Base-by-base conservation (phyloP, 345 rosid species). In the Euphorbia pulcherrima region DNA sequence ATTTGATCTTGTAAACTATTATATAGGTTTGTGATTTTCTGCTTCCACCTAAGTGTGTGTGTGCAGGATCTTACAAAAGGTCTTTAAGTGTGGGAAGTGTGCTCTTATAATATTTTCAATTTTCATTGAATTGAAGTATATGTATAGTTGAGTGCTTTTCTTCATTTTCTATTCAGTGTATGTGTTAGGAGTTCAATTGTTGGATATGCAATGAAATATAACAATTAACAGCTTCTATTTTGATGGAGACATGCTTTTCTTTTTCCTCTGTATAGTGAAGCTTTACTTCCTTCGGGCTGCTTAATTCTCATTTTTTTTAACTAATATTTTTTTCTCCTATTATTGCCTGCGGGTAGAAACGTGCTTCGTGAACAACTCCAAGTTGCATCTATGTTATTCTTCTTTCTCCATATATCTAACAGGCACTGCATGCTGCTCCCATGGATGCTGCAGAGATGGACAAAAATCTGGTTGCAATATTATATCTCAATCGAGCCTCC, bases 341-440 rank as follows among this genome's bases (percentile, higher is more conserved):
- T 5, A 18, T 28, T 35, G 41, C 13, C 18, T 29, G 13, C 9
- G 24, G 62, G 13, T 16, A 29, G 37, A 58, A 4, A 2, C 23
- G 2, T 16, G 17, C 17, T 14, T 28, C 29, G 37, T 57, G 20
- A 57, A 35, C 29, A 57, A 28, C 61, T 28, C 30, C 33, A 8
- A 57, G 61, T 16, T 56, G 6, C 18, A 11, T 24, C 8, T 26
- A 8, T 24, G 29, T 26, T 64, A 0, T 64, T 68, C 23, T 46
- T 26, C 20, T 14, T 61, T 28, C 3, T 39, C 26, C 29, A 3
- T 0, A 54, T 51, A 67, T 30, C 53, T 7, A 3, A 52, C 74
- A 86, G 87, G 98, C 98, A 35, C 81, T 90, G 65, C 87, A 92
- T 35, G 69, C 82, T 71, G 89, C 97, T 78, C 98, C 96, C 17